Percentiles rank a stretch among this genome's conserved stretches.
These are phyloP conservation scores for Sextonia rubra DNA, from an alignment of 164 flowering plant species.

Conservation along the genomic window DNA sequence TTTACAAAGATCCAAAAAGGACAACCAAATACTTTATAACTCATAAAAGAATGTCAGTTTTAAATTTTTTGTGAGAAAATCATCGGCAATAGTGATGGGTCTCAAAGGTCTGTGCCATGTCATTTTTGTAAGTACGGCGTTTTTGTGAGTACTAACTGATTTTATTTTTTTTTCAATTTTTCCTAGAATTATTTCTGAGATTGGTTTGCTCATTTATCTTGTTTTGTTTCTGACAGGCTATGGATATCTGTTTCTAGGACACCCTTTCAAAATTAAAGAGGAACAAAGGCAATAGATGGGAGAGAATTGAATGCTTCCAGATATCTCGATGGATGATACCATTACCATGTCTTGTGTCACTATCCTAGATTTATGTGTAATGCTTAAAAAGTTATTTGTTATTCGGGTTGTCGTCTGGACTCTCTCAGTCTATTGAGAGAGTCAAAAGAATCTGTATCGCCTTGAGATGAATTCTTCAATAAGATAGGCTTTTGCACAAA, in stretches of 20 bases:
- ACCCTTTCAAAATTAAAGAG: constrained; percentile 19
- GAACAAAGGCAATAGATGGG: neutral
- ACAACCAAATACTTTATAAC: too few species aligned
- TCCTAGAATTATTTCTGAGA: neutral
- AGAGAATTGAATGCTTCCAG: constrained; percentile 12
- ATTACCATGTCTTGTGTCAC: neutral
- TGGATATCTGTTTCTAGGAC: constrained; percentile 27
- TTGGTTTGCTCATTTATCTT: neutral
- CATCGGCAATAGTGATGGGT: neutral
- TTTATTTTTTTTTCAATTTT: neutral
- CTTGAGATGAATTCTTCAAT: neutral
- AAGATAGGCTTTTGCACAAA: neutral
- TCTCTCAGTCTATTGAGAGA: neutral
- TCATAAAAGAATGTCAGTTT: neutral
- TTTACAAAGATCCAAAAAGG: too few species aligned
- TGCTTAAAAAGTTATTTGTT: neutral
- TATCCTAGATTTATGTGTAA: neutral
- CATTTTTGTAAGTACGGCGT: neutral
- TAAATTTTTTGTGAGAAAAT: neutral
- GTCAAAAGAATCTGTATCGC: neutral
- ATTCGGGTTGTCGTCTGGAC: too few species aligned
- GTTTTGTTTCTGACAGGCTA: constrained; percentile 20
- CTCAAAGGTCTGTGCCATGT: neutral
- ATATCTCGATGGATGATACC: constrained; percentile 6
- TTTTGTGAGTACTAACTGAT: neutral